A percentile compares a stretch with the other conserved stretches of the same genome.
Evolutionary conservation across 768 basidiomycete species (phyloP).

Genomic region (Hebeloma cylindrosporum): DNA sequence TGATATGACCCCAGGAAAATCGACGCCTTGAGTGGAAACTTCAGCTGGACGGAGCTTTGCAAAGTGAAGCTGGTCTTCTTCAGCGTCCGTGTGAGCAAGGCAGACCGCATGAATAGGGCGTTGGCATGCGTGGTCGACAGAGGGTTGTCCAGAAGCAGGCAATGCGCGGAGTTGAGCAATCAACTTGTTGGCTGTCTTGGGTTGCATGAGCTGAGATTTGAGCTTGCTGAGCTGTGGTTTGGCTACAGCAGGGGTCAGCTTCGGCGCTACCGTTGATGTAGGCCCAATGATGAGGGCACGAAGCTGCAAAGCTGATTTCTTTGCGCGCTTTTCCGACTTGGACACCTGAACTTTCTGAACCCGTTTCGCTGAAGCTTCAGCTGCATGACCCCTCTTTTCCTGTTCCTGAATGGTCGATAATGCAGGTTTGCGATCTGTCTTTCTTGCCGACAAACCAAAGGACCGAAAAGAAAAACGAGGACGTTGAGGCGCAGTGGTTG

Average conservation of each 20-base stretch:
- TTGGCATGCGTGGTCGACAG: slow-evolving; percentile 15
- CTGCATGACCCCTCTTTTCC: slow-evolving; percentile 38
- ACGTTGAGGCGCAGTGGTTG: neutral
- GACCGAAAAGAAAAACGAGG: slow-evolving; percentile 52
- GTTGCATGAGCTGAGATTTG: slow-evolving; percentile 64
- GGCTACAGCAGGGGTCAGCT: slow-evolving; percentile 41
- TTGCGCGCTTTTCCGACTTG: slow-evolving; percentile 58
- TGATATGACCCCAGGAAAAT: slow-evolving; percentile 41
- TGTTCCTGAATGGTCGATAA: slow-evolving; percentile 39
- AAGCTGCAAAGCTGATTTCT: slow-evolving; percentile 60
- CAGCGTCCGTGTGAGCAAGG: slow-evolving; percentile 59
- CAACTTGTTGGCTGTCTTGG: slow-evolving; percentile 67
- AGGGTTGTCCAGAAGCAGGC: slow-evolving; percentile 44
- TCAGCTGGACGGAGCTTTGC: slow-evolving; percentile 34
- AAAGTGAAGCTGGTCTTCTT: slow-evolving; percentile 63
- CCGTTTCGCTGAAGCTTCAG: slow-evolving; percentile 11
- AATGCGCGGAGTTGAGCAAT: slow-evolving; percentile 69
- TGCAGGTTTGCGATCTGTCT: slow-evolving; percentile 31
- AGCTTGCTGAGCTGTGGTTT: slow-evolving; percentile 59
- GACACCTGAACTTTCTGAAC: slow-evolving; percentile 23
- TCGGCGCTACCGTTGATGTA: slow-evolving; percentile 32
- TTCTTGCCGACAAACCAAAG: slow-evolving; percentile 32
- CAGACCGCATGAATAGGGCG: slow-evolving; percentile 79
- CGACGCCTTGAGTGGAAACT: slow-evolving; percentile 11
- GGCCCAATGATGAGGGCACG: slow-evolving; percentile 71